Evolutionary conservation across 768 basidiomycete genomes (phyloP), one percentile per base, ranked within the genome.

Genomic region (Lentinus brumalis): DNA sequence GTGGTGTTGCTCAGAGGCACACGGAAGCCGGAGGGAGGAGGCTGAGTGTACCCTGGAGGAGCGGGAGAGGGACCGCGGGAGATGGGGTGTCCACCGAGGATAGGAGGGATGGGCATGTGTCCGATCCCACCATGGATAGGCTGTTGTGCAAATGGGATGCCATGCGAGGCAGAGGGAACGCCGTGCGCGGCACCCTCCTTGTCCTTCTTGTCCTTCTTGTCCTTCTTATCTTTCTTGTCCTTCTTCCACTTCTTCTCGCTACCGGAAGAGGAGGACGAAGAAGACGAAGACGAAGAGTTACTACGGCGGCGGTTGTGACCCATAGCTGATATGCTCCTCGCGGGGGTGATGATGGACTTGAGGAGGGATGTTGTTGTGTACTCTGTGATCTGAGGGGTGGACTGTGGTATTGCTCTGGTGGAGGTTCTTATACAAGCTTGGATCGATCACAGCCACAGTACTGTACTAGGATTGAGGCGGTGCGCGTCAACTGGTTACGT

Each of bases 11-110:
- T 74, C 47, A 90, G 75, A 0, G 87, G 79, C 56, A 90, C 70
- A 64, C 90, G 87, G 67, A 79, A 85, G 12, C 91, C 91, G 1
- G 89, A 89, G 2, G 86, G 81, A 0, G 87, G 85, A 0, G 80
- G 74, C 6, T 60, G 57, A 29, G 12, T 16, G 45, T 50, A 30
- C 30, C 31, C 31, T 5, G 59, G 61, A 45, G 64, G 53, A 32
- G 38, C 45, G 21, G 54, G 50, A 10, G 54, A 54, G 30, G 11
- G 38, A 35, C 46, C 59, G 26, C 57, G 52, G 10, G 52, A 35
- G 21, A 39, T 51, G 49, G 15, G 50, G 50, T 32, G 53, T 14
- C 26, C 57, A 18, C 30, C 42, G 44, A 18, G 41, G 2, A 26
- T 31, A n/a, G 38, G 40, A 14, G 62, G 57, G 41, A 53, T n/a